phyloP scores from a whole-genome alignment of 192 early-diverging fungal genomes.

The Dimargaris verticillata region DNA sequence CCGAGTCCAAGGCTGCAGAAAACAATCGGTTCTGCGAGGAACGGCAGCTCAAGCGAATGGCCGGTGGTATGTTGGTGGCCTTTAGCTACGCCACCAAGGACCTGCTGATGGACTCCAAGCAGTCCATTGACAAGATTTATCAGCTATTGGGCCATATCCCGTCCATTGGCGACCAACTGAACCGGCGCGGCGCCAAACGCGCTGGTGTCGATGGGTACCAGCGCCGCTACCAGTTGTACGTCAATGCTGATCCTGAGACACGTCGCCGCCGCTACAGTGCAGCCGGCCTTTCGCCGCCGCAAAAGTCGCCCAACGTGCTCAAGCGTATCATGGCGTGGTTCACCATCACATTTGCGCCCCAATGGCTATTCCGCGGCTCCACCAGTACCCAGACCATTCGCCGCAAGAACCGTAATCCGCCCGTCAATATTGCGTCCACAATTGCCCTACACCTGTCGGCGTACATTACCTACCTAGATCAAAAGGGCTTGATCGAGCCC shows the following conservation, averaged over 20 bases:
- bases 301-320: not conserved
- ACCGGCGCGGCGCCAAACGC: not conserved
- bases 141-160: not conserved
- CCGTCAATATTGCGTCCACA: constrained; percentile 29
- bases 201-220: constrained; percentile 7
- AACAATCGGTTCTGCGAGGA: constrained; percentile 11
- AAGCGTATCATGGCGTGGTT: not conserved
- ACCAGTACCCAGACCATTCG: constrained; percentile 10
- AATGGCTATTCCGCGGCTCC: not conserved
- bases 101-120: constrained; percentile 34
- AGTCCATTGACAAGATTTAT: not conserved
- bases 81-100: constrained; percentile 52
- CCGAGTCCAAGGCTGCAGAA: constrained; percentile 16
- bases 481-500: constrained; percentile 22
- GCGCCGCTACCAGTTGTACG: not conserved
- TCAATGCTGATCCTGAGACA: not conserved
- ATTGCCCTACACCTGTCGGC: constrained; percentile 29
- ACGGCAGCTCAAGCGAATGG: constrained; percentile 31
- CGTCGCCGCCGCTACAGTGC: not conserved
- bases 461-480: constrained; percentile 22
- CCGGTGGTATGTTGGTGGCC: constrained; percentile 50
- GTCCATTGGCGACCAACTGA: not conserved
- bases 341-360: not conserved
- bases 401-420: not conserved
- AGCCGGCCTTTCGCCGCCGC: not conserved